A percentile compares a stretch with the other conserved stretches of the same genome.
These are phyloP conservation scores for Termitomyces sp. DNA, from an alignment of 768 basidiomycete species.

Conservation along the genomic window DNA sequence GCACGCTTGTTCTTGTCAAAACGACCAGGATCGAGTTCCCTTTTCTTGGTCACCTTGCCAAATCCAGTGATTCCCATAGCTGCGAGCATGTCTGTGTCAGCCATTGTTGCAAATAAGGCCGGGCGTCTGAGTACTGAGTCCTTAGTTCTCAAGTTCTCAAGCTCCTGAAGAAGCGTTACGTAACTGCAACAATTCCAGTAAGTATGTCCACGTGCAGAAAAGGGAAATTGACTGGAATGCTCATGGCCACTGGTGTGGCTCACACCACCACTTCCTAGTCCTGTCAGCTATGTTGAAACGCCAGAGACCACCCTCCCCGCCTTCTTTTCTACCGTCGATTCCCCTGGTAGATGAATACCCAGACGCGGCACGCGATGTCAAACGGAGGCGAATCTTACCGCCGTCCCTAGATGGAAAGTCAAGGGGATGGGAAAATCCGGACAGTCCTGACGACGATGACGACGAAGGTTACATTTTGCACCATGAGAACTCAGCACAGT, in stretches of 20 bases:
- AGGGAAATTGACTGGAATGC: neutral
- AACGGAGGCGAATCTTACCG: slow-evolving; percentile 49
- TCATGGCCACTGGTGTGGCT: neutral
- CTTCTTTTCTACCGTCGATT: slow-evolving; percentile 23
- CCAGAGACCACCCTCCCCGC: slow-evolving; percentile 41
- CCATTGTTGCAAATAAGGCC: slow-evolving; percentile 18
- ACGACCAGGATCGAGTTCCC: slow-evolving; percentile 64
- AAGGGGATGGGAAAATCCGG: slow-evolving; percentile 37
- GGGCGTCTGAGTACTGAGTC: neutral
- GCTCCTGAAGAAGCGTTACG: slow-evolving; percentile 1
- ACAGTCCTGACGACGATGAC: slow-evolving; percentile 26
- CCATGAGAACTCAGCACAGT: slow-evolving; percentile 15
- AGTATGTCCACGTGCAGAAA: slow-evolving; percentile 2
- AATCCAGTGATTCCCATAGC: slow-evolving; percentile 85
- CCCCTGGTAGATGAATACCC: slow-evolving; percentile 21
- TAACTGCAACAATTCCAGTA: slow-evolving; percentile 4
- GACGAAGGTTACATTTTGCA: slow-evolving; percentile 22
- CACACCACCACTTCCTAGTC: neutral
- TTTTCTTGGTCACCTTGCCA: slow-evolving; percentile 67
- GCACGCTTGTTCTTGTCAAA: slow-evolving; percentile 73
- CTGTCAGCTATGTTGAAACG: slow-evolving; percentile 45
- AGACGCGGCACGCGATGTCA: slow-evolving; percentile 28
- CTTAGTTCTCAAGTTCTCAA: no score
- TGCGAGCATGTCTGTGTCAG: slow-evolving; percentile 66
- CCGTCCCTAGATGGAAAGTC: slow-evolving; percentile 48